These are phyloP conservation scores for Penstemon eatonii DNA, from an alignment of 257 asterid genomes.

Conservation along the genomic window DNA sequence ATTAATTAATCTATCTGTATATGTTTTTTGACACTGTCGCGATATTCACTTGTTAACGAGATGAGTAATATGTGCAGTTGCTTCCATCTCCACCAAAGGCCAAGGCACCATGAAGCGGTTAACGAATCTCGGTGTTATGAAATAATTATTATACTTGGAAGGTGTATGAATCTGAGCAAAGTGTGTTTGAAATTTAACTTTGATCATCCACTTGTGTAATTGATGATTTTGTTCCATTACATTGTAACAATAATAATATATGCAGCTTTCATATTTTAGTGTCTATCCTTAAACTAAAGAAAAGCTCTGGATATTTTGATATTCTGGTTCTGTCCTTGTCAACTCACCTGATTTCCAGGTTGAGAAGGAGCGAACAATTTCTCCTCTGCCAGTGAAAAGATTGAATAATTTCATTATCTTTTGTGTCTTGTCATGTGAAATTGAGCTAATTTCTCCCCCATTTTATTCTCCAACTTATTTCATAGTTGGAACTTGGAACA, in stretches of 20 bases:
- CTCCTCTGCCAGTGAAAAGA: too few relatives aligned
- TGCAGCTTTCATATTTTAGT: constrained; percentile 18
- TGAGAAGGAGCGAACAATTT: too few relatives aligned
- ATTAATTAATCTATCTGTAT: not conserved
- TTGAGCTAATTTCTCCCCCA: too few relatives aligned
- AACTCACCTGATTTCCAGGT: too few relatives aligned
- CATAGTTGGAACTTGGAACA: too few relatives aligned
- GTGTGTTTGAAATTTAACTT: constrained; percentile 19
- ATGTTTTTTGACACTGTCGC: not conserved
- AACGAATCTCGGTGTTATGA: constrained; percentile 24
- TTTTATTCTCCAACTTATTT: too few relatives aligned
- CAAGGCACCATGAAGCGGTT: constrained; percentile 57
- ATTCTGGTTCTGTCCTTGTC: too few relatives aligned
- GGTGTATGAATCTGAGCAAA: constrained; percentile 32
- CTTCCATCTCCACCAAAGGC: constrained; percentile 66
- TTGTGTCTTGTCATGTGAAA: too few relatives aligned
- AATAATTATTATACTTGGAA: constrained; percentile 24
- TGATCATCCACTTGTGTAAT: not conserved
- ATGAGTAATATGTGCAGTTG: constrained; percentile 47
- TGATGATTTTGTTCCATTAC: constrained; percentile 4
- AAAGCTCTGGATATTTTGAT: too few relatives aligned
- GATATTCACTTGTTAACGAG: not conserved
- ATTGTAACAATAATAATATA: constrained; percentile 21
- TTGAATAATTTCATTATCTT: too few relatives aligned
- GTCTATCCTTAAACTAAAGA: too few relatives aligned